Base-by-base conservation (phyloP, 2,329 filamentous ascomycete genomes). In the Talaromyces sp. region DNA sequence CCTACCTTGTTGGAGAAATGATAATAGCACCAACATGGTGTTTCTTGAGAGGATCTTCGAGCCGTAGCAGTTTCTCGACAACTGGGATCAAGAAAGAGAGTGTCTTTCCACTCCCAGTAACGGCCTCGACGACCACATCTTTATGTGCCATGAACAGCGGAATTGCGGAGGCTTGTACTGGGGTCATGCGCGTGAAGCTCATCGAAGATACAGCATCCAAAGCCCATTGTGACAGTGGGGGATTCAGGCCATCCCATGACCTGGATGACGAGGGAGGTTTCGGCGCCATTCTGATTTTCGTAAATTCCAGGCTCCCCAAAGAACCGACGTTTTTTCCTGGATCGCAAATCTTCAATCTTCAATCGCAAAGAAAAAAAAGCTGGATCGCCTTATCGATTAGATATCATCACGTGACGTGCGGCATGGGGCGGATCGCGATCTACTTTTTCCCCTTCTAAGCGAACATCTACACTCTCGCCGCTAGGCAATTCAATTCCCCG, bases 11-110 rank as follows among this genome's bases (percentile, higher is more conserved):
- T 1, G 94, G 94, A 14, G 92, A 93, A 55, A 99, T 86, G 64
- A 99, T 86, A 58, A 99, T 94, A 59, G 89, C 91, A 54, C 88
- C 90, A 54, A 99, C 83, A 70, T 97, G 90, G 71, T 96, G 88
- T 67, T 88, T 91, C 74, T 94, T 96, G 30, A 91, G 86, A 2
- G 91, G 88, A 55, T 93, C 89, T 55, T 91, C 87, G 24, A 90
- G 76, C 60, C 88, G 86, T 54, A 97, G 77, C 41, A 97, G 79
- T 62, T 90, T 88, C 73, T 96, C 88, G 20, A 95, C 83, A 3
- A 95, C 78, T 1, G 92, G 91, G 42, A 97, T 86, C 30, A 95
- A 76, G 66, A 93, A 99, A 1, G 90, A 84, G 27, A 96, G 78
- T 0, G 91, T 96, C 75, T 97, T 96, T 55, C 91, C 91, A 71